A percentile compares a stretch with the other conserved stretches of the same genome.
Evolutionary conservation across 345 rosid species (phyloP).

Genomic region (Fremontodendron californicum): DNA sequence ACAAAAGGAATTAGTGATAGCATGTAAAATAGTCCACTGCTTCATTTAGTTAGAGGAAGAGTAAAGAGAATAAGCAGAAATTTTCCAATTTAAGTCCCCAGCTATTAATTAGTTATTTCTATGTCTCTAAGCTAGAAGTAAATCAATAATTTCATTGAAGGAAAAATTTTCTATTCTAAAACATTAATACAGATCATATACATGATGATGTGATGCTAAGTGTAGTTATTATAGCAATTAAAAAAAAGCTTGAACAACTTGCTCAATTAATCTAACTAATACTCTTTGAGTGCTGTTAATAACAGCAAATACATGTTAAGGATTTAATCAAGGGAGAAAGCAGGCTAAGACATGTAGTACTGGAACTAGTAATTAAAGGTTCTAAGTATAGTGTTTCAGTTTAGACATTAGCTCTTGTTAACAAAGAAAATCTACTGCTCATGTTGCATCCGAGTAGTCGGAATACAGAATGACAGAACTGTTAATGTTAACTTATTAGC

Average conservation of each 20-base stretch:
- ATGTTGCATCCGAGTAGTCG: too few relatives aligned
- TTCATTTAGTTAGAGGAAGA: background rate
- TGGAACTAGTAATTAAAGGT: background rate
- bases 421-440: background rate
- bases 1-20: background rate
- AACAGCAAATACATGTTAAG: background rate
- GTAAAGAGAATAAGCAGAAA: background rate
- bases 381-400: background rate
- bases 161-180: background rate
- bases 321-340: background rate
- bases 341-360: background rate
- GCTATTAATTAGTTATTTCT: background rate
- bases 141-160: background rate
- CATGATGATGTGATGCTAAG: background rate
- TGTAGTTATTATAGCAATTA: background rate
- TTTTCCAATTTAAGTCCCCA: background rate
- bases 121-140: background rate
- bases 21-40: background rate
- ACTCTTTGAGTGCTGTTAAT: background rate
- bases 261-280: background rate
- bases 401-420: background rate
- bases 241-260: background rate
- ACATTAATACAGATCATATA: background rate
- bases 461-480: background rate
- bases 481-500: conserved; percentile 5